Evolutionary conservation across 1,139 yeast species (phyloP).

Genomic region (Hanseniaspora gamundiae): DNA sequence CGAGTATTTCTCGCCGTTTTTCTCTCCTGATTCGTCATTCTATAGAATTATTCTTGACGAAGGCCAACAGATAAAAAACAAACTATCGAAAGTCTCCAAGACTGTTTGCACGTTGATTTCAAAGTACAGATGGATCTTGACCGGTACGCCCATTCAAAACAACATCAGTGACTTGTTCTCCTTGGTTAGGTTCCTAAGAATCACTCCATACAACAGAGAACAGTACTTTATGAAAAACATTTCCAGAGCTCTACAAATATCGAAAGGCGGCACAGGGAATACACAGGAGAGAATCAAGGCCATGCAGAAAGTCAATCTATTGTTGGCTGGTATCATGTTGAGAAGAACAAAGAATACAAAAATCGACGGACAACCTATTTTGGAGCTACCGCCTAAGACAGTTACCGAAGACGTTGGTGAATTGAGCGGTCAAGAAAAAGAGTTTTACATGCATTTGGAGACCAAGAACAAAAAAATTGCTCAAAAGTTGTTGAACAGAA

Average conservation of each 20-base stretch:
- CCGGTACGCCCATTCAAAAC: slow-evolving; percentile 96
- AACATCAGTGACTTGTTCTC: slow-evolving; percentile 71
- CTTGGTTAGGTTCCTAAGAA: slow-evolving; percentile 55
- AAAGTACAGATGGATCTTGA: slow-evolving; percentile 60
- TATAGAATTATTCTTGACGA: slow-evolving; percentile 76
- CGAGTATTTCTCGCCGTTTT: slow-evolving; percentile 57
- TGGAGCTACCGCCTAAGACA: slow-evolving; percentile 58
- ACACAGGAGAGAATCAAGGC: slow-evolving; percentile 30
- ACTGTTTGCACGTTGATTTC: slow-evolving; percentile 50
- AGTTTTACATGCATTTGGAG: slow-evolving; percentile 52
- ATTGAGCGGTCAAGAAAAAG: slow-evolving; percentile 41
- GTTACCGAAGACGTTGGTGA: slow-evolving; percentile 35
- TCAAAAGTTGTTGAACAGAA: slow-evolving; percentile 26
- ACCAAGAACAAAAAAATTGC: slow-evolving; percentile 46
- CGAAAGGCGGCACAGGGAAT: slow-evolving; percentile 21
- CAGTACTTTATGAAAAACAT: slow-evolving; percentile 46
- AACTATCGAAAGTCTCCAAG: slow-evolving; percentile 49
- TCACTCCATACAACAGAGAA: slow-evolving; percentile 56
- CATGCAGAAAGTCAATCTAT: slow-evolving; percentile 54
- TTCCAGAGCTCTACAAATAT: slow-evolving; percentile 38
- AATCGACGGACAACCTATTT: slow-evolving; percentile 71
- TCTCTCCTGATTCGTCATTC: slow-evolving; percentile 38
- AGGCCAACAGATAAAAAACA: slow-evolving; percentile 81
- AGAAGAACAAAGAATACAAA: slow-evolving; percentile 65
- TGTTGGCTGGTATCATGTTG: slow-evolving; percentile 64